These are phyloP conservation scores for Fistulinella prunicolor DNA, from an alignment of 768 basidiomycete species.

Conservation along the genomic window DNA sequence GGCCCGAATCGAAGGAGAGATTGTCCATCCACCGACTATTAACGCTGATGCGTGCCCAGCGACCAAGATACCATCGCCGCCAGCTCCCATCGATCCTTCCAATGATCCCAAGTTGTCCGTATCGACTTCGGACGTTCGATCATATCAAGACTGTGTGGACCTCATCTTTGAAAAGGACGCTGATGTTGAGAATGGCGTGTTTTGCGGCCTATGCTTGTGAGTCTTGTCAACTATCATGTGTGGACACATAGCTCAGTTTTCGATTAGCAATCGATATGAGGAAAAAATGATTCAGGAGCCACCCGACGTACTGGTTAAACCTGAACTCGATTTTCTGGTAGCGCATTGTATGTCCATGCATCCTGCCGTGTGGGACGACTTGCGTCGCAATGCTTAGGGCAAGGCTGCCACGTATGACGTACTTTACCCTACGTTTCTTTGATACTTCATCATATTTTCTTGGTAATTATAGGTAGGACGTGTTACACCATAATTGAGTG, in stretches of 20 bases:
- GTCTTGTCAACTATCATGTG: conserved; percentile 21
- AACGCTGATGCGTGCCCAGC: not conserved
- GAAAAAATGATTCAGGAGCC: conserved; percentile 26
- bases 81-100: not conserved
- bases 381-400: conserved; percentile 27
- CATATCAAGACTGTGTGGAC: conserved; percentile 43
- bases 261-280: conserved; percentile 26
- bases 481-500: conserved; percentile 6
- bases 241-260: not conserved
- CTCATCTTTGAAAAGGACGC: conserved; percentile 34
- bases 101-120: not conserved
- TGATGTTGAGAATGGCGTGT: conserved; percentile 26
- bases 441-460: conserved; percentile 11
- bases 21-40: not conserved
- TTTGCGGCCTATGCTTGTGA: conserved; percentile 54
- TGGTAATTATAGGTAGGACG: conserved; percentile 14
- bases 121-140: conserved; percentile 28
- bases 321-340: conserved; percentile 41
- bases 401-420: not conserved
- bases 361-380: conserved; percentile 45
- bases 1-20: conserved; percentile 14
- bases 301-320: conserved; percentile 28
- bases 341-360: conserved; percentile 50
- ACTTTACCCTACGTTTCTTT: conserved; percentile 11
- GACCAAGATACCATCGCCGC: not conserved